A percentile compares a stretch with the other conserved stretches of the same genome.
These are phyloP conservation scores for Calonectria montana DNA, from an alignment of 2,329 filamentous ascomycete genomes.

Conservation along the genomic window DNA sequence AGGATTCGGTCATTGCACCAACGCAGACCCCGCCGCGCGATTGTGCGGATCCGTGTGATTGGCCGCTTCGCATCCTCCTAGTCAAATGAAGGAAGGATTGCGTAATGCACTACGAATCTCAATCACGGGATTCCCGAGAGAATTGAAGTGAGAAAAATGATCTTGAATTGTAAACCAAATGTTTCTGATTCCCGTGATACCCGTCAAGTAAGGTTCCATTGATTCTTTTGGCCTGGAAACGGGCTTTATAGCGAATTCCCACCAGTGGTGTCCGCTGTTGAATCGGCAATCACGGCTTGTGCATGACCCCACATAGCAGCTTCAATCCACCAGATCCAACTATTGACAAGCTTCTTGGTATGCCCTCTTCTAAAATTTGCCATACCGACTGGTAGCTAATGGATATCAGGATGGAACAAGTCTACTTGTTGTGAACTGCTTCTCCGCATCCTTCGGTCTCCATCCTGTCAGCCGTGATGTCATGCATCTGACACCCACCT, in stretches of 20 bases:
- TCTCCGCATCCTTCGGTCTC: neutral
- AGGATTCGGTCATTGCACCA: neutral
- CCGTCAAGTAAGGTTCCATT: neutral
- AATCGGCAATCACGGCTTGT: neutral
- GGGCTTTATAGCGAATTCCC: neutral
- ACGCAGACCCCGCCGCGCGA: neutral
- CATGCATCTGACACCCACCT: neutral
- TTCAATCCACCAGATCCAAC: neutral
- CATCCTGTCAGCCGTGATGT: neutral
- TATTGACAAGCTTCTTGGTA: neutral
- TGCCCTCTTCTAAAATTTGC: neutral
- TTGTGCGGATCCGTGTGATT: neutral
- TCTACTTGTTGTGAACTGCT: too few relatives aligned
- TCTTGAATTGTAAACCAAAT: neutral
- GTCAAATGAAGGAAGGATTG: constrained; percentile 21
- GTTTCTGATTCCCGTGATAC: neutral
- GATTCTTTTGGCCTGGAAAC: neutral
- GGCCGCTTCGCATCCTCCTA: neutral
- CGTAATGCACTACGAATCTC: constrained; percentile 32
- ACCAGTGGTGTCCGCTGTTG: neutral
- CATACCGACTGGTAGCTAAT: neutral
- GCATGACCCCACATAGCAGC: neutral
- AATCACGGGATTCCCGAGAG: constrained; percentile 14
- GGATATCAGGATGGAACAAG: neutral
- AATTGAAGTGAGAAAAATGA: neutral